Base-by-base conservation (phyloP, 2,329 filamentous ascomycete species). In the Aspergillus aculeatinus region DNA sequence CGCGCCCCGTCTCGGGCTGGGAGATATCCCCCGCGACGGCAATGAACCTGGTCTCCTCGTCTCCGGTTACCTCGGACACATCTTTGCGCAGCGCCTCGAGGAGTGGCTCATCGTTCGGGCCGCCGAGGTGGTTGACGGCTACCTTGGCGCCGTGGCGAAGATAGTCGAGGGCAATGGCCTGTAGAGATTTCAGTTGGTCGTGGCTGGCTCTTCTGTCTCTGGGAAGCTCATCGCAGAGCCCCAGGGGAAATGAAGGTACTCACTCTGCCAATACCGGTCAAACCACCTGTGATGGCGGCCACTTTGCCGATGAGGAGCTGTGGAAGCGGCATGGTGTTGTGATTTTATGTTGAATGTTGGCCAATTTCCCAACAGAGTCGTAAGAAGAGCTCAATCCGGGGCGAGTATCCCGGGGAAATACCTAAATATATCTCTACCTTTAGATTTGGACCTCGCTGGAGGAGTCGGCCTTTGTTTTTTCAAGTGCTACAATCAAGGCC, bases 271-370 rank as follows among this genome's bases (percentile, higher is more conserved):
- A 96, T 96, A 58, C 92, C 92, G 1, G 91, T 96, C 3, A 89
- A 89, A 59, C 90, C 92, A 65, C 92, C 92, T 0, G 92, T 96
- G 70, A 96, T 92, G 73, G 92, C 89, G 76, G 91, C 91, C 12
- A 88, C 89, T 77, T 96, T 96, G 74, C 85, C 86, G 57, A 79
- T 72, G 59, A 96, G 86, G 67, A 95, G 83, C 65, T 72, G 70
- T 63, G 74, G 52, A 42, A 62, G 57, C 12, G 60, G 12, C 61
- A 63, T 63, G 33, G 12, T 29, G n/a, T 6, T 42, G 39, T 14
- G 33, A 31, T 19, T 3, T 53, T 25, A 4, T 9, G 51, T 14
- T 21, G 7, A 23, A 21, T 35, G 14, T 16, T 12, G 33, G 27
- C 9, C 33, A 16, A 35, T 35, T 16, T 19, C 16, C 16, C 16